Evolutionary conservation across 306 rosid genomes (phyloP).

Genomic region (Dalbergia oliveri): DNA sequence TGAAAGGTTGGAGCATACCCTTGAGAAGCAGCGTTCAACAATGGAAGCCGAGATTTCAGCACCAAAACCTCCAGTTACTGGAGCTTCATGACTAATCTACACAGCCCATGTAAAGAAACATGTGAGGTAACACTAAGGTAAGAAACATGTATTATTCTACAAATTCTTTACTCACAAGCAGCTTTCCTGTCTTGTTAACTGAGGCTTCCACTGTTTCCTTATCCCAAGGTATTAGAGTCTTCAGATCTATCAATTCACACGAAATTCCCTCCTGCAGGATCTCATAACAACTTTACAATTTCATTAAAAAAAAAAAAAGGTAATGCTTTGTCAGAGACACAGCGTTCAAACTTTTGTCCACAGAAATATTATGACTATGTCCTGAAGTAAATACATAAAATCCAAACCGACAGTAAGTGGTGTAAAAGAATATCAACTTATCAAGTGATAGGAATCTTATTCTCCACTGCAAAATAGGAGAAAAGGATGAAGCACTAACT

Average conservation of each 20-base stretch:
- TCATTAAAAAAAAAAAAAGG: conserved; percentile 8
- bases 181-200: conserved; percentile 90
- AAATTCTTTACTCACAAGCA: conserved; percentile 73
- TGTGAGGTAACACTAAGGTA: background rate
- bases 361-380: background rate
- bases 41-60: conserved; percentile 97
- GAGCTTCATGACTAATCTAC: conserved; percentile 99
- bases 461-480: conserved; percentile 5
- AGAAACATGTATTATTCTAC: conserved; percentile 15
- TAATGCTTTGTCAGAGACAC: background rate
- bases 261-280: conserved; percentile 90
- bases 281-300: conserved; percentile 25
- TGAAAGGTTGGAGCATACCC: conserved; percentile 64
- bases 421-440: conserved; percentile 6
- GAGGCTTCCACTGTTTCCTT: conserved; percentile 94
- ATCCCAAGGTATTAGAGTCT: conserved; percentile 97
- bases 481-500: background rate
- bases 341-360: background rate
- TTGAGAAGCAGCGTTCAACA: conserved; percentile 86
- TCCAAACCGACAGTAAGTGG: background rate
- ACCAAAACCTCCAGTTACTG: conserved; percentile 94
- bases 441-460: background rate
- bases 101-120: conserved; percentile 38
- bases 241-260: conserved; percentile 91
- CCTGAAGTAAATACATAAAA: background rate